phyloP scores from a whole-genome alignment of 805 yeast genomes.

The Starmerella vaccinii region DNA sequence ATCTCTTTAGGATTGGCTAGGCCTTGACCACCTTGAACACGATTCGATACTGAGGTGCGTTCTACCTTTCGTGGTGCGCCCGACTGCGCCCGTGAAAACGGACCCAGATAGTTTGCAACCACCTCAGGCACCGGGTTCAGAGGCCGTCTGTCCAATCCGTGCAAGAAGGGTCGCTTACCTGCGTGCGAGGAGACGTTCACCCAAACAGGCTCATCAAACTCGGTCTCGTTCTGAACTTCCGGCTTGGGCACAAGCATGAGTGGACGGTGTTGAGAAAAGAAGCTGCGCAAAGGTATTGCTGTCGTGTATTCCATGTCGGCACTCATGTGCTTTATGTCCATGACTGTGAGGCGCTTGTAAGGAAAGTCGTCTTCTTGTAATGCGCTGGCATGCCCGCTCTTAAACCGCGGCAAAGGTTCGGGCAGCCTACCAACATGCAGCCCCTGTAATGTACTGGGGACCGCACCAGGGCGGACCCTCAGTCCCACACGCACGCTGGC shows the following conservation, averaged over 20 bases:
- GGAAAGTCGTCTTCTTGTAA: slow-evolving; percentile 21
- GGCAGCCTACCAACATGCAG: neutral
- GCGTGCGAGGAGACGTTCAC: slow-evolving; percentile 18
- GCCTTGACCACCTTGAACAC: neutral
- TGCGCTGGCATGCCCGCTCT: slow-evolving; percentile 12
- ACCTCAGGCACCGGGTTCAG: slow-evolving; percentile 31
- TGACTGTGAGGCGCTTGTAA: slow-evolving; percentile 18
- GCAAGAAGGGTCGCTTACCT: slow-evolving; percentile 10
- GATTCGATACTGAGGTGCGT: neutral
- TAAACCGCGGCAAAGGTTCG: slow-evolving; percentile 3
- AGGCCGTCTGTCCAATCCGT: slow-evolving; percentile 7
- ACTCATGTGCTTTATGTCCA: slow-evolving; percentile 23
- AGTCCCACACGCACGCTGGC: slow-evolving; percentile 1
- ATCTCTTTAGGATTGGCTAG: slow-evolving; percentile 1
- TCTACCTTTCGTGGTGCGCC: slow-evolving; percentile 1
- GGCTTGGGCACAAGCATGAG: slow-evolving; percentile 33
- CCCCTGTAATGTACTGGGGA: neutral
- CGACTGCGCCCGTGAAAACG: slow-evolving; percentile 25
- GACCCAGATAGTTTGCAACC: slow-evolving; percentile 32
- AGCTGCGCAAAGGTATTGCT: slow-evolving; percentile 31
- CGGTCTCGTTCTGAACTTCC: slow-evolving; percentile 3
- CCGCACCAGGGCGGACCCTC: neutral
- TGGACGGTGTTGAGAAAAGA: slow-evolving; percentile 41
- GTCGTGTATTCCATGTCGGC: slow-evolving; percentile 23
- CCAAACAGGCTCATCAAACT: slow-evolving; percentile 25